A percentile compares a stretch with the other conserved stretches of the same genome.
Evolutionary conservation across 2,329 filamentous ascomycete species (phyloP).

Genomic region (Didymella arachidicola): DNA sequence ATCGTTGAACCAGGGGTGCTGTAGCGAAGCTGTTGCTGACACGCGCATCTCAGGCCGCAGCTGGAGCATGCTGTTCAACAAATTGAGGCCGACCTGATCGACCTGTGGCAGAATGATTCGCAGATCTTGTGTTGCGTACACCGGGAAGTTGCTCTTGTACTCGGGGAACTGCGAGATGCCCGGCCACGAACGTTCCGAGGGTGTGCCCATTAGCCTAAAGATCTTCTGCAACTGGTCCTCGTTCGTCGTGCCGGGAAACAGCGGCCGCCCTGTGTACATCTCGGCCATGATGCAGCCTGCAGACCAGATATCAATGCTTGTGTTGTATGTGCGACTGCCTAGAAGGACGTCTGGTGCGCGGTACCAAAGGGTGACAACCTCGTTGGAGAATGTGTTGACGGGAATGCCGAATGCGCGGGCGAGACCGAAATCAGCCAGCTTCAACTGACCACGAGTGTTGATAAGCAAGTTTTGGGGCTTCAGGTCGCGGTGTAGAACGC

Average conservation of each 20-base stretch:
- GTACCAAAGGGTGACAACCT: slow-evolving; percentile 98
- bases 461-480: slow-evolving; percentile 98
- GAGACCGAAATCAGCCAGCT: slow-evolving; percentile 93
- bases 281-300: slow-evolving; percentile 99
- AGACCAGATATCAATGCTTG: slow-evolving; percentile 99
- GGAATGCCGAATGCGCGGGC: slow-evolving; percentile 95
- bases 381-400: slow-evolving; percentile 97
- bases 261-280: slow-evolving; percentile 94
- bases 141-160: slow-evolving; percentile 94
- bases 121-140: slow-evolving; percentile 92
- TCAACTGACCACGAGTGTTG: slow-evolving; percentile 87
- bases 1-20: slow-evolving; percentile 92
- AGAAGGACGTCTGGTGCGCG: slow-evolving; percentile 94
- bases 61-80: slow-evolving; percentile 90
- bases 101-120: slow-evolving; percentile 88
- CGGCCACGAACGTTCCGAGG: slow-evolving; percentile 93
- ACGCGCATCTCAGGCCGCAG: slow-evolving; percentile 90
- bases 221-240: slow-evolving; percentile 97
- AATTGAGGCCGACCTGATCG: slow-evolving; percentile 83
- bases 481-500: slow-evolving; percentile 91
- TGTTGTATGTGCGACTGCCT: slow-evolving; percentile 95
- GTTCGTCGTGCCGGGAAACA: slow-evolving; percentile 97
- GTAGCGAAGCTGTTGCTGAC: slow-evolving; percentile 83
- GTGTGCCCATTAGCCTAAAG: slow-evolving; percentile 98
- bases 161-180: slow-evolving; percentile 96